Base-by-base conservation (phyloP, 352 stramenopile genomes). In the Saprolegnia parasitica region DNA sequence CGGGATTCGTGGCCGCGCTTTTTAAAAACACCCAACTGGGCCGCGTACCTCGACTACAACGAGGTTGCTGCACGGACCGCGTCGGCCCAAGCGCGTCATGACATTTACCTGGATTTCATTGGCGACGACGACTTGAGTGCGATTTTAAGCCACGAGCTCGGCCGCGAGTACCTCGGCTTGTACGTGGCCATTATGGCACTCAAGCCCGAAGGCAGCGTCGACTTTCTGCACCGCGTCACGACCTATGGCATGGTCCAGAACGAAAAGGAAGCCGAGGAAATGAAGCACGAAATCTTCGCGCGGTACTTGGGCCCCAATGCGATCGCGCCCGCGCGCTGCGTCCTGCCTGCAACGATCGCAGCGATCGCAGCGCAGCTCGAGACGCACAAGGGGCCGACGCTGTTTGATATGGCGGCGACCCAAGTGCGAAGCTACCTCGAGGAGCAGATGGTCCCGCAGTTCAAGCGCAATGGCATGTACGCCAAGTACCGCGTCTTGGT, bases 31-130 rank as follows among this genome's bases (percentile, higher is more conserved):
- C 37, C n/a, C 10, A 55, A 40, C 18, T 67, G 58, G 58, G 50
- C 35, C 39, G 26, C 40, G 29, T 67, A 67, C 42, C 16, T 67
- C 8, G 50, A 67, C 40, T 67, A 24, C 16, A 39, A 67, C 39
- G 23, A 49, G 35, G 4, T 3, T 1, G n/a, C 24, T 3, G n/a
- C 20, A 5, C 21, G 15, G 40, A 46, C 56, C 1, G 20, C 35
- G n/a, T 37, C 56, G 13, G 18, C n/a, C 56, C 18, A 26, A 18
- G 15, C 9, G 37, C 58, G 58, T 9, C 58, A 67, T 4, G 20
- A 56, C 11, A 67, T 67, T 11, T 67, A 67, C 26, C 20, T 67
- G 1, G 37, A 67, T n/a, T 67, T 56, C 23, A 67, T 67, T 56
- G 58, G 58, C n/a, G 58, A 67, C n/a, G 58, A 67, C 40, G 45